Percentiles rank a stretch among this genome's conserved stretches.
Evolutionary conservation across 257 asterid genomes (phyloP).

Genomic region (Solanum virginianum): DNA sequence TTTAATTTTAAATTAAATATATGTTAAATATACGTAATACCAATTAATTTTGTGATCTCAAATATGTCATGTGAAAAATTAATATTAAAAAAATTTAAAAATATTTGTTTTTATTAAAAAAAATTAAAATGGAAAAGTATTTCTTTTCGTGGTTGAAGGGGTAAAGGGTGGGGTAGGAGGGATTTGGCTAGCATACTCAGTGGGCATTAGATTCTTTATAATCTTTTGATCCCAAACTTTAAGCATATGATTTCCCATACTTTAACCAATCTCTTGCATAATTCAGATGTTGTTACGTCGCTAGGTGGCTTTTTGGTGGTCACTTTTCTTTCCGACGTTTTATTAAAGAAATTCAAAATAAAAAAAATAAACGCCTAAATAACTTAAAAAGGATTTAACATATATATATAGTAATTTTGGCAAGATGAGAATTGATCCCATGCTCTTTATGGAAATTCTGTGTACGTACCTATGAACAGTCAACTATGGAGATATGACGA

Average conservation of each 20-base stretch:
- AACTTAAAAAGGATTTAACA: not conserved
- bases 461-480: not conserved
- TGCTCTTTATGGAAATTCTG: not conserved
- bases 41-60: too few relatives aligned
- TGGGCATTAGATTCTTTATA: not conserved
- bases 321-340: not conserved
- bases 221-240: not conserved
- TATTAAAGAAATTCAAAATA: not conserved
- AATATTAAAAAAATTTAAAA: too few relatives aligned
- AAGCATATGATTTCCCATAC: not conserved
- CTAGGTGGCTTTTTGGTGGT: not conserved
- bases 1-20: too few relatives aligned
- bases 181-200: not conserved
- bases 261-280: not conserved
- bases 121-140: too few relatives aligned
- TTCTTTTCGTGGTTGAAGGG: not conserved
- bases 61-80: too few relatives aligned
- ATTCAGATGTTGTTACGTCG: not conserved
- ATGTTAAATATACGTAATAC: too few relatives aligned
- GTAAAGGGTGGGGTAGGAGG: not conserved
- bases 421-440: too few relatives aligned
- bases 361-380: not conserved
- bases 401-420: not conserved
- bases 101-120: too few relatives aligned
- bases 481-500: not conserved